A percentile compares a stretch with the other conserved stretches of the same genome.
Evolutionary conservation across 192 early-diverging fungal species (phyloP).

Genomic region (Coemansia sp.): DNA sequence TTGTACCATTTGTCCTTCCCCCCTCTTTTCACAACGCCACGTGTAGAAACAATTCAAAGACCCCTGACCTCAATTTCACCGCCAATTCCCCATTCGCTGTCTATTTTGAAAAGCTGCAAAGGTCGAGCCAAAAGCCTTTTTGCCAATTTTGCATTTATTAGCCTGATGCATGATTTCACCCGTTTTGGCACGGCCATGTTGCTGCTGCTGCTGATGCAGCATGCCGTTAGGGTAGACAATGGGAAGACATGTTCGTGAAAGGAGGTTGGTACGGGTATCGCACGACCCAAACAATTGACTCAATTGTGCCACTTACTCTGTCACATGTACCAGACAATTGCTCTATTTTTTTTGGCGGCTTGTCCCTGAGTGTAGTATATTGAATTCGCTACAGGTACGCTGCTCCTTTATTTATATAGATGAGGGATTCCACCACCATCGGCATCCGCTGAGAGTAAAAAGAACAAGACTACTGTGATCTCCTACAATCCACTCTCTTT

Average conservation of each 20-base stretch:
- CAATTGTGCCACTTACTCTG: neutral
- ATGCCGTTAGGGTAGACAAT: neutral
- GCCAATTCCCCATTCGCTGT: neutral
- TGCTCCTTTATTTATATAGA: neutral
- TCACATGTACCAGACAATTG: neutral
- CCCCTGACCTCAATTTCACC: neutral
- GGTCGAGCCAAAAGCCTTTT: neutral
- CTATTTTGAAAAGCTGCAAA: neutral
- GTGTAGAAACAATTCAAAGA: neutral
- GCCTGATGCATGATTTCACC: neutral
- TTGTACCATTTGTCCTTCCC: neutral
- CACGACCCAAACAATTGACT: neutral
- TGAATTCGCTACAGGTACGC: neutral
- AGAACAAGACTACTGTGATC: neutral
- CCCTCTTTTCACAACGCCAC: conserved; percentile 2
- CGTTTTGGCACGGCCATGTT: neutral
- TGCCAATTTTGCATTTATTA: neutral
- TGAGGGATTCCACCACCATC: neutral
- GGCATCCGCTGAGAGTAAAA: neutral
- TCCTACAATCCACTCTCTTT: neutral
- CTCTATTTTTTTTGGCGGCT: neutral
- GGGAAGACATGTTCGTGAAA: neutral
- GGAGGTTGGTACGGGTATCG: neutral
- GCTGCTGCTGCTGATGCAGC: neutral
- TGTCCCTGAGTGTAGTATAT: neutral